phyloP scores from a whole-genome alignment of 768 basidiomycete species.

The Infundibulicybe gibba region DNA sequence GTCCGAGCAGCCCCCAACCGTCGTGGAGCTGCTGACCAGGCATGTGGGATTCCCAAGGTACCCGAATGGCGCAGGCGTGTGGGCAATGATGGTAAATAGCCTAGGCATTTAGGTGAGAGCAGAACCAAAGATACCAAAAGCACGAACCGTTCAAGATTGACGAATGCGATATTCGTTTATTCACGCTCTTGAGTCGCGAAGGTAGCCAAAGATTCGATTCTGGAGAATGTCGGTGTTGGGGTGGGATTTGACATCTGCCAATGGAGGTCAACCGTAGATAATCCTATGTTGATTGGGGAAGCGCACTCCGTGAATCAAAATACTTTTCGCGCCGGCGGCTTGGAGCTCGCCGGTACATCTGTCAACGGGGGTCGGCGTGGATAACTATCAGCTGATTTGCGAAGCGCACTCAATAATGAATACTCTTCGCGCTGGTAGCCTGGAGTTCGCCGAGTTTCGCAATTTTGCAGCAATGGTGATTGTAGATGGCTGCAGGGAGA shows the following conservation, averaged over 20 bases:
- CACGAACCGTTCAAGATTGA: constrained; percentile 19
- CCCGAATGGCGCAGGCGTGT: constrained; percentile 17
- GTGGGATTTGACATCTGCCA: constrained; percentile 24
- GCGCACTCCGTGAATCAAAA: constrained; percentile 24
- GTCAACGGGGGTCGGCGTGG: no score
- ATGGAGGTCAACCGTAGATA: background rate
- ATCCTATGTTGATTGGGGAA: background rate
- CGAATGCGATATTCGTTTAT: constrained; percentile 25
- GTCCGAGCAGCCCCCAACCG: constrained; percentile 24
- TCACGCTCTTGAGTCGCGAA: constrained; percentile 17
- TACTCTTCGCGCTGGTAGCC: no score
- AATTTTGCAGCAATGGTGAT: constrained; percentile 9
- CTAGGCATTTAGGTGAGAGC: constrained; percentile 2
- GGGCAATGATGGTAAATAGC: constrained; percentile 21
- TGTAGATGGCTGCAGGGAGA: no score
- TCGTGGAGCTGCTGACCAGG: constrained; percentile 24
- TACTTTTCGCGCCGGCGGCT: constrained; percentile 22
- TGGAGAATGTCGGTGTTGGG: constrained; percentile 22
- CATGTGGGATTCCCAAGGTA: constrained; percentile 25
- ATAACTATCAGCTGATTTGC: no score
- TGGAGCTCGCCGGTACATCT: no score
- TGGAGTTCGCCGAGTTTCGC: constrained; percentile 21
- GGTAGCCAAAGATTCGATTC: constrained; percentile 19
- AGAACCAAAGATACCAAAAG: background rate
- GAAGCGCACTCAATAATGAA: no score